Conservation (phyloP, 208 protist species). For the Balamuthia mandrillaris region DNA sequence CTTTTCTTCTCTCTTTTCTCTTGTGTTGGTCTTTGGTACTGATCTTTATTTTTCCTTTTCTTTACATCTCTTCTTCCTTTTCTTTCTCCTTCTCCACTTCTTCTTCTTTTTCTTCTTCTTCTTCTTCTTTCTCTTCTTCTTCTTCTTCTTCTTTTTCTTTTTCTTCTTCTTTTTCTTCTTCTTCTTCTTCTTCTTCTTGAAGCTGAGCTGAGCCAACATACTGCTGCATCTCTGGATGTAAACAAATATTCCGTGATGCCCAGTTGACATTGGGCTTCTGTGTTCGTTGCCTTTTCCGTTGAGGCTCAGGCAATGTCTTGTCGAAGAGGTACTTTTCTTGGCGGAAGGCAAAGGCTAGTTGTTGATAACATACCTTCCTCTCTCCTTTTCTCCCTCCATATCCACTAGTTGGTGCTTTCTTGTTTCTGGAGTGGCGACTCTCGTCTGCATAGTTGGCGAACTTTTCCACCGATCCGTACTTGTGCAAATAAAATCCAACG, state of each 20-base stretch:
- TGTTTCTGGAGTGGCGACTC: background rate
- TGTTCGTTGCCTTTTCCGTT: too few relatives aligned
- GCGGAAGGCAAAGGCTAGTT: too few relatives aligned
- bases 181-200: background rate
- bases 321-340: too few relatives aligned
- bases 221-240: too few relatives aligned
- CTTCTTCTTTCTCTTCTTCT: background rate
- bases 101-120: background rate
- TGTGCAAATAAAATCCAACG: background rate
- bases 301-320: too few relatives aligned
- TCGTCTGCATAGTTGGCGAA: conserved; percentile 5
- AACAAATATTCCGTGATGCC: too few relatives aligned
- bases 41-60: background rate
- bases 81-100: background rate
- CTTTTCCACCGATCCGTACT: background rate
- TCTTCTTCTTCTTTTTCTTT: background rate
- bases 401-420: too few relatives aligned
- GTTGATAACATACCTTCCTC: too few relatives aligned
- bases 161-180: background rate
- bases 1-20: background rate
- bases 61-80: background rate
- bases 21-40: background rate
- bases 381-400: too few relatives aligned
- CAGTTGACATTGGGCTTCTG: too few relatives aligned
- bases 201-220: too few relatives aligned